Evolutionary conservation across 2,329 filamentous ascomycete genomes (phyloP).

Genomic region (Penicillium sp.): DNA sequence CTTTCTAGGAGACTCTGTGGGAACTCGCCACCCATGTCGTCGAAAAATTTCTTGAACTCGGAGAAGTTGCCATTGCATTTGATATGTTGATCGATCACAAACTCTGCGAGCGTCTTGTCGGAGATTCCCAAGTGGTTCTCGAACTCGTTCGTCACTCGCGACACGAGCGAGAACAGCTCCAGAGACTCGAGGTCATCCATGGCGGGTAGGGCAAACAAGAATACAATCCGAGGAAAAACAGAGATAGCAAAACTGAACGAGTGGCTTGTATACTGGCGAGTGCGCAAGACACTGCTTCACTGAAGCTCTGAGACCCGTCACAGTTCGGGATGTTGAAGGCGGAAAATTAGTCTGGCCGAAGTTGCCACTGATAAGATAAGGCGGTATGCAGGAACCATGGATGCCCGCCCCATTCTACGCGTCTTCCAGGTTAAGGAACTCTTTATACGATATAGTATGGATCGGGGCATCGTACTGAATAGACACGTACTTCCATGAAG

Average conservation of each 20-base stretch:
- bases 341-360: constrained; percentile 40
- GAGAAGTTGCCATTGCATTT: constrained; percentile 64
- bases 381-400: neutral
- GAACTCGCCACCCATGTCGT: constrained; percentile 76
- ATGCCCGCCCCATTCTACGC: too few species aligned
- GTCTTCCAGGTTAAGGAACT: too few species aligned
- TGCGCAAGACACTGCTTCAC: constrained; percentile 24
- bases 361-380: constrained; percentile 37
- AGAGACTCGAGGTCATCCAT: constrained; percentile 93
- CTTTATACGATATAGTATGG: too few species aligned
- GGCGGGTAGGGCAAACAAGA: constrained; percentile 14
- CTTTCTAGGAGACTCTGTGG: constrained; percentile 85
- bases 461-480: too few species aligned
- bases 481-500: too few species aligned
- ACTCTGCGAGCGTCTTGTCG: constrained; percentile 95
- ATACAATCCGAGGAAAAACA: neutral
- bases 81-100: constrained; percentile 85
- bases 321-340: constrained; percentile 15
- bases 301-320: constrained; percentile 10
- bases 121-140: constrained; percentile 89
- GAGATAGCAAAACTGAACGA: neutral
- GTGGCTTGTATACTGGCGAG: constrained; percentile 15
- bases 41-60: constrained; percentile 74
- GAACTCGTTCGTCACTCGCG: constrained; percentile 89
- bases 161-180: constrained; percentile 90